phyloP scores from a whole-genome alignment of 139 green algal genomes.

The Eudorina sp. region DNA sequence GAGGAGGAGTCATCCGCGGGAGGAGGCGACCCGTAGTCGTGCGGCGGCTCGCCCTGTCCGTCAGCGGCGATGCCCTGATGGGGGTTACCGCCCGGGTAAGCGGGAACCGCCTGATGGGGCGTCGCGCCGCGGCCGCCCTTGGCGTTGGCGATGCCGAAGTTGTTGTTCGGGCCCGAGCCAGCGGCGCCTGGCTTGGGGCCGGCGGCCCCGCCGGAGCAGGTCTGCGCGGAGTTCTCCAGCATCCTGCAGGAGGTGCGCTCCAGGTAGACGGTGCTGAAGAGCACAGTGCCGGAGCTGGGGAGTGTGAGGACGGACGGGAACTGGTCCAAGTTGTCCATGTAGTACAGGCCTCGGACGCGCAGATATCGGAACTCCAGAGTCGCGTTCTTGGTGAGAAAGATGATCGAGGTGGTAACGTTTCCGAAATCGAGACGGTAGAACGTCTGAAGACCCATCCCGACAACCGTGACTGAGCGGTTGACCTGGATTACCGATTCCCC shows the following conservation, averaged over 20 bases:
- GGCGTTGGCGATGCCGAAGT: not conserved
- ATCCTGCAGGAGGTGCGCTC: constrained; percentile 22
- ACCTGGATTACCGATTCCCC: too few species aligned
- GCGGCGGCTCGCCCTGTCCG: too few species aligned
- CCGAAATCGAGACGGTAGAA: not conserved
- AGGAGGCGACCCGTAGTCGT: too few species aligned
- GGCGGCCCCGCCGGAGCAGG: not conserved
- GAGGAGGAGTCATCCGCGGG: too few species aligned
- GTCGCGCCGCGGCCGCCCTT: too few species aligned
- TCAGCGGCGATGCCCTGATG: too few species aligned
- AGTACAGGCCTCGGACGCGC: not conserved
- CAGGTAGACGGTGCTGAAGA: not conserved
- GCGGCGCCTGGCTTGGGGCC: too few species aligned
- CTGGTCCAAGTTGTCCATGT: not conserved
- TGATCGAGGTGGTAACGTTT: not conserved
- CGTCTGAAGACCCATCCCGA: not conserved
- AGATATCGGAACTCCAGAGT: not conserved
- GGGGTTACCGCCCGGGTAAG: too few species aligned
- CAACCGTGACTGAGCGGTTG: not conserved
- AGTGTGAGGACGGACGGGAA: not conserved
- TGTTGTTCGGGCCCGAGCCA: too few species aligned
- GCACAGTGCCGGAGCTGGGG: not conserved
- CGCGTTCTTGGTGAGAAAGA: not conserved
- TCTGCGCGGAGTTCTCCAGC: not conserved
- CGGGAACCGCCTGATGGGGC: too few species aligned